phyloP scores from a whole-genome alignment of 176 grass and related monocot species.

The Thinopyrum elongatum region DNA sequence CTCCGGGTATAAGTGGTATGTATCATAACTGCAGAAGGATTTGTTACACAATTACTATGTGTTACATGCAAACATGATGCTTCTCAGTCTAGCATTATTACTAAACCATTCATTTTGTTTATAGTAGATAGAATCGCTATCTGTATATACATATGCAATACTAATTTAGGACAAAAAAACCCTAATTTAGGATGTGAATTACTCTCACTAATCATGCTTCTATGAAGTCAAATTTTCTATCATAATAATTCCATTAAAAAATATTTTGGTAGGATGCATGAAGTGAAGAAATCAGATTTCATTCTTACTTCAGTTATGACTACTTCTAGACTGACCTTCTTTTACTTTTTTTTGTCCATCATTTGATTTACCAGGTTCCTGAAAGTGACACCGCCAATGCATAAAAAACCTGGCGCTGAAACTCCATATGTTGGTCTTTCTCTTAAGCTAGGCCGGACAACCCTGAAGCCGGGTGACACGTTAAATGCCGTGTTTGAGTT shows the following conservation, averaged over 20 bases:
- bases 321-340: no score
- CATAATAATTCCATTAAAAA: not conserved
- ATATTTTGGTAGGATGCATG: not conserved
- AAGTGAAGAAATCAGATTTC: not conserved
- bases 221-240: not conserved
- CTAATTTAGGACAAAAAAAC: no score
- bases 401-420: not conserved
- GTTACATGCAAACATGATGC: not conserved
- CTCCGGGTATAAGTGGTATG: slow-evolving; percentile 25
- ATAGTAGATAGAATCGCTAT: not conserved
- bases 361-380: slow-evolving; percentile 19
- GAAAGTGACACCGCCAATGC: not conserved
- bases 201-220: not conserved
- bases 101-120: not conserved
- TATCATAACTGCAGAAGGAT: not conserved
- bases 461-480: not conserved
- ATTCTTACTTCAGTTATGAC: not conserved
- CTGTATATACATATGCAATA: not conserved
- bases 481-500: slow-evolving; percentile 21
- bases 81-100: not conserved
- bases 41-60: not conserved
- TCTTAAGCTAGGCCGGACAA: not conserved
- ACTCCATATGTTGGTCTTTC: slow-evolving; percentile 12
- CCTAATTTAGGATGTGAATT: not conserved
- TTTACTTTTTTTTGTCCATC: not conserved